These are phyloP conservation scores for Ustilago tritici DNA, from an alignment of 1,284 basidiomycete genomes.

Conservation along the genomic window DNA sequence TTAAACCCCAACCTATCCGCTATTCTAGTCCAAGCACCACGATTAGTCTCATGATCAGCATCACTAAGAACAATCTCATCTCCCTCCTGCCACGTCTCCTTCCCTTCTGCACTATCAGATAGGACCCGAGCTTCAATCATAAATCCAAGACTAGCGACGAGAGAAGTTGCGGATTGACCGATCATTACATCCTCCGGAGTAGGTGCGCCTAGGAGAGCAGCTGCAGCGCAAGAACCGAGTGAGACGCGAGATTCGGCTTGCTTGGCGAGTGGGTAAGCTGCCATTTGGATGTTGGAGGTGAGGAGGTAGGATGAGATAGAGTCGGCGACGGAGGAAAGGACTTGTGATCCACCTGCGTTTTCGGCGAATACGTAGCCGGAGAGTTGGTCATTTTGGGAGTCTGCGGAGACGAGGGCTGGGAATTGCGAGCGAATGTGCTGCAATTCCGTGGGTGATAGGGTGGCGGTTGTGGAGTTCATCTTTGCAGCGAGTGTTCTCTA, in stretches of 20 bases:
- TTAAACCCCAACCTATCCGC: conserved; percentile 75
- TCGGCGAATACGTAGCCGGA: conserved; percentile 75
- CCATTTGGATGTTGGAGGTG: conserved; percentile 80
- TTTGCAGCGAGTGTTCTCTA: not conserved
- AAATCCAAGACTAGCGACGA: conserved; percentile 34
- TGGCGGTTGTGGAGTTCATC: not conserved
- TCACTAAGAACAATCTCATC: conserved; percentile 79
- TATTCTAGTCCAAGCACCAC: conserved; percentile 81
- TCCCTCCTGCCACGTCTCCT: conserved; percentile 77
- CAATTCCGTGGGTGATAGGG: conserved; percentile 12
- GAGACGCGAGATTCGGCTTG: conserved; percentile 74
- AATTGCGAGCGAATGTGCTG: conserved; percentile 19
- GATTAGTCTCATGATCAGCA: conserved; percentile 84
- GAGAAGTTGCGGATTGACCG: conserved; percentile 70
- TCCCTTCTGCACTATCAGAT: conserved; percentile 70
- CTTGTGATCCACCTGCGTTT: conserved; percentile 83
- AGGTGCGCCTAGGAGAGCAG: conserved; percentile 76
- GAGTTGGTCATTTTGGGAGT: not conserved
- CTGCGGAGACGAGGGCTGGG: conserved; percentile 23
- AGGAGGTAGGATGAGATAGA: conserved; percentile 77
- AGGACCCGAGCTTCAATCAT: conserved; percentile 40
- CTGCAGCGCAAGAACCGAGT: conserved; percentile 74
- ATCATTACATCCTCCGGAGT: conserved; percentile 77
- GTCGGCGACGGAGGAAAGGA: conserved; percentile 72
- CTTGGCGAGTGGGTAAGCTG: conserved; percentile 75